Conservation (phyloP, 495 filamentous ascomycete species). For the Xylaria venustula region DNA sequence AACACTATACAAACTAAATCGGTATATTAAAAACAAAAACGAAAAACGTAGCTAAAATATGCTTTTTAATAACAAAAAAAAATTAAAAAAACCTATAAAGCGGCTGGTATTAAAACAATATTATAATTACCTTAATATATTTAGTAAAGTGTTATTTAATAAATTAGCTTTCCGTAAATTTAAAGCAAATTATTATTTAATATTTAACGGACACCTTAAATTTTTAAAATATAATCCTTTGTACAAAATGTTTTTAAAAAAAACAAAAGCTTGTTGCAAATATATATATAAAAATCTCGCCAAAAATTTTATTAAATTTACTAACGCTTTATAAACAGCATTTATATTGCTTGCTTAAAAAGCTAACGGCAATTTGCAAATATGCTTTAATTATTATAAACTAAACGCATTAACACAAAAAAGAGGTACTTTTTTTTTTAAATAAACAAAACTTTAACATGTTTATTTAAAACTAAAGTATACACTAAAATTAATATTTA, state of each 20-base stretch:
- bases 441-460: background rate
- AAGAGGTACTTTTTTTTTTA: background rate
- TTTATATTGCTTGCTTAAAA: background rate
- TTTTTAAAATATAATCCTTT: background rate
- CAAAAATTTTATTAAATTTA: background rate
- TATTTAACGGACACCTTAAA: background rate
- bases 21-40: too few species aligned
- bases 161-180: background rate
- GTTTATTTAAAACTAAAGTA: background rate
- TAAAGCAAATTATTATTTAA: background rate
- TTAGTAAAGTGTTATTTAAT: background rate
- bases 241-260: conserved; percentile 5
- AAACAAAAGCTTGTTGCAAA: too few species aligned
- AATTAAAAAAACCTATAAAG: too few species aligned
- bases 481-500: conserved; percentile 5
- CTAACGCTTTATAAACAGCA: background rate
- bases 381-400: background rate
- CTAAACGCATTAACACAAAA: background rate
- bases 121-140: background rate
- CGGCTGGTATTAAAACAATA: too few species aligned
- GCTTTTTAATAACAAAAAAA: too few species aligned
- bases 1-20: too few species aligned
- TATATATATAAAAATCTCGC: background rate
- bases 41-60: too few species aligned
- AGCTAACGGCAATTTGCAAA: background rate